Base-by-base conservation (phyloP, 73 alveolate species). In the Paramecium octaurelia region DNA sequence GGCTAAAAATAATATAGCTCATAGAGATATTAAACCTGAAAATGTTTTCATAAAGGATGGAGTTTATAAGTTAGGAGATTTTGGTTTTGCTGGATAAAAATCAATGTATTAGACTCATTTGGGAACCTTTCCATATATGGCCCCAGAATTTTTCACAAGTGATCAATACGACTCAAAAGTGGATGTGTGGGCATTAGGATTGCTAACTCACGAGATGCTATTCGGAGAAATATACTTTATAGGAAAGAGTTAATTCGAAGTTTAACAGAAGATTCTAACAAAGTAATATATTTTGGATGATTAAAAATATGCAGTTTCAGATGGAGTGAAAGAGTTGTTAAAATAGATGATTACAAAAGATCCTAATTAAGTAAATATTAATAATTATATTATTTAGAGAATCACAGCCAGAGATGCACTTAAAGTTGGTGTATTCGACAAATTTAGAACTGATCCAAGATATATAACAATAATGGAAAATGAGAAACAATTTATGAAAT, bases 71-170 rank as follows among this genome's bases (percentile, higher is more conserved):
- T 20, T 87, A 36, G 88, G 93, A 36, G 93, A 87, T 87, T 87
- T 87, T 68, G 93, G 93, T 14, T 87, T 87, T 87, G 93, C 93
- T 0, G 86, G 93, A 18, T 50, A 87, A 27, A 87, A 87, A 43
- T 64, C 84, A 12, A 36, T 87, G 88, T 87, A 64, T 60, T 64
- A 87, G 23, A 87, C 93, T 12, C 84, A 73, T 38, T 40, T 87
- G n/a, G 93, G 93, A 35, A 87, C 93, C 8, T 87, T 58, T 44
- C 93, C 93, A 14, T 87, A 87, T 68, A 87, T 87, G 93, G 93
- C 93, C 16, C 93, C 93, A 8, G 93, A 87, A 20, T 87, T 87
- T 42, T 87, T 87, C 60, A 60, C 23, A 64, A 77, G 29, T 38
- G 76, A 73, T 60, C 35, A 73, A 12, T 87, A 87, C 40, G 93